A percentile compares a stretch with the other conserved stretches of the same genome.
Conservation (phyloP, 192 early-diverging fungal species). For the Coemansia sp. region DNA sequence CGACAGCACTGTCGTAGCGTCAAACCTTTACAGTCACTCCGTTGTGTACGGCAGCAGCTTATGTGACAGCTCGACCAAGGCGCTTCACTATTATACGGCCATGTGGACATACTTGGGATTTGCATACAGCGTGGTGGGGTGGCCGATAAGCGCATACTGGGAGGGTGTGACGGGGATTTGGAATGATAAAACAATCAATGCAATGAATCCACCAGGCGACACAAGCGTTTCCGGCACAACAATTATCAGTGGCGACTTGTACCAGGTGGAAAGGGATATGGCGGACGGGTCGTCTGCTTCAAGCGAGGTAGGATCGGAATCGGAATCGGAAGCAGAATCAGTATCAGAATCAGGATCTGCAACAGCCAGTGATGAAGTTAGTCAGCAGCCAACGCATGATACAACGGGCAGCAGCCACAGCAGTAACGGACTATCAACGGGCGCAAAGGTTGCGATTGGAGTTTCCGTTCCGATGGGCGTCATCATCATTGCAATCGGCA, state of each 20-base stretch:
- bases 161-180: background rate
- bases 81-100: slow-evolving; percentile 21
- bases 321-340: background rate
- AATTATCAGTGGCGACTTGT: slow-evolving; percentile 10
- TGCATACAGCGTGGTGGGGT: background rate
- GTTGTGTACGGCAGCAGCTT: slow-evolving; percentile 10
- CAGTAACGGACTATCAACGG: background rate
- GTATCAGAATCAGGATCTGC: background rate
- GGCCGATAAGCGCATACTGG: background rate
- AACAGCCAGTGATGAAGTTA: background rate
- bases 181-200: background rate
- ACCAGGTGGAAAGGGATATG: background rate
- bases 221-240: no score
- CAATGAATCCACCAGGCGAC: background rate
- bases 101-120: slow-evolving; percentile 17
- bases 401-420: background rate
- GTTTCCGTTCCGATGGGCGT: background rate
- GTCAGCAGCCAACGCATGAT: background rate
- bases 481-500: background rate
- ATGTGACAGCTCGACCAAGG: background rate
- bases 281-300: background rate
- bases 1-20: background rate
- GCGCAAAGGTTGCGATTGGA: slow-evolving; percentile 3
- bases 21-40: slow-evolving; percentile 20
- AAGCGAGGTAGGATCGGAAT: background rate